Base-by-base conservation (phyloP, 257 asterid genomes). In the Solanum pinnatisectum region DNA sequence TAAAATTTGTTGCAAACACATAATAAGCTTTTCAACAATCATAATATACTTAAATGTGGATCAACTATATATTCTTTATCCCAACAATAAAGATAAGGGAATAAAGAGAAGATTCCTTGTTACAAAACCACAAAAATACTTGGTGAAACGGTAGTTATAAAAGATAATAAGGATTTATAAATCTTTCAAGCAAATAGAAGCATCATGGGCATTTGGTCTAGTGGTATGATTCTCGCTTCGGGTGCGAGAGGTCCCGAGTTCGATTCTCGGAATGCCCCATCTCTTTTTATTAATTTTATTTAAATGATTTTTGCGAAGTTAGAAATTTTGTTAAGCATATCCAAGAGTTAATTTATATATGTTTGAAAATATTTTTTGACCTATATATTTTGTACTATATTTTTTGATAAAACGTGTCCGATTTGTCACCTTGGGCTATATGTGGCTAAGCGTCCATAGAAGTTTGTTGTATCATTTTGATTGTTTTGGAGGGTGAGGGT, bases 211-310 rank as follows among this genome's bases (percentile, higher is more conserved):
- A 70, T 70, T 70, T 70, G 99, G 97, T 94, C 95, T 94, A 92
- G 95, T 92, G 98, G 95, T 91, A 95, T 93, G 97, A 95, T 94
- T 94, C 98, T 92, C 92, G 93, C 96, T 95, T 90, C 71, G 94
- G 96, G 97, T 92, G 95, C 94, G 95, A 91, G 94, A 92, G 96
- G 98, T 92, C 98, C 92, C 90, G 90, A 92, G 95, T 93, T 95
- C 93, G 88, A 96, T 93, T 92, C 94, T 92, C 92, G 95, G 95
- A 94, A 93, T 94, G 98, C 85, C 85, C 85, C 67, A 14, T 20
- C 4, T 16, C 2, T 2, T 56, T 56, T 56, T 56, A 2, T 18
- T 56, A 18, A 20, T 20, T 56, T 52, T 56, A 56, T 6, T 56
- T 56, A 18, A 56, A 56, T 52, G 63, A 52, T 2, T 52, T 52